Evolutionary conservation across 371 early-diverging fungal genomes (phyloP).

Genomic region (Dinochytrium kinnereticum): DNA sequence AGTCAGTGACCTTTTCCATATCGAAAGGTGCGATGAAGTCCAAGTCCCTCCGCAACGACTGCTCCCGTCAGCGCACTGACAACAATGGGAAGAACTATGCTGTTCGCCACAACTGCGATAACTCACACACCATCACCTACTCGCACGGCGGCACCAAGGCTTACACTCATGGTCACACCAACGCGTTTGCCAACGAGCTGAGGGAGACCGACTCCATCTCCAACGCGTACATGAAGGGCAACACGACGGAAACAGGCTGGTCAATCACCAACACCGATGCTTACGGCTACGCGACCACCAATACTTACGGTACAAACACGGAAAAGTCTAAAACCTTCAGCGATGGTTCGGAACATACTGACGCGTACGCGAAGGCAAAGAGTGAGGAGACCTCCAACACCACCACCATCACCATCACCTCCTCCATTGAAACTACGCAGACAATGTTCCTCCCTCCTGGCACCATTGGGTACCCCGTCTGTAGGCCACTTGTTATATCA

Average conservation of each 20-base stretch:
- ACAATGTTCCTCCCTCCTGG: not conserved
- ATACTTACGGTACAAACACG: not conserved
- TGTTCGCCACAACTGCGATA: not conserved
- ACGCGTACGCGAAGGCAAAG: not conserved
- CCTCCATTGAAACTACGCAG: not conserved
- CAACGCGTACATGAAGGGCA: slow-evolving; percentile 5
- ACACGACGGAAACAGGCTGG: not conserved
- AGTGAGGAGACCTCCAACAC: not conserved
- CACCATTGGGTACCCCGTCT: not conserved
- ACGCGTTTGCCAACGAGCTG: not conserved
- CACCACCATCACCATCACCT: not conserved
- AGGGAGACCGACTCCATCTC: not conserved
- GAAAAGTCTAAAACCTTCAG: not conserved
- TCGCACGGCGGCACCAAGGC: slow-evolving; percentile 1
- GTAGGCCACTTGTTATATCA: not conserved
- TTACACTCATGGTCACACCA: not conserved
- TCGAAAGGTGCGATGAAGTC: not conserved
- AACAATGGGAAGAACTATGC: not conserved
- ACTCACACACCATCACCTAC: not conserved
- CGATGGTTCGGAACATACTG: not conserved
- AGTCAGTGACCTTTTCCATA: not conserved
- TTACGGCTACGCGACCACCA: not conserved
- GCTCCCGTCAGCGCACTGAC: not conserved
- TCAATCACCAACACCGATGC: slow-evolving; percentile 2
- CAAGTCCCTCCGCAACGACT: not conserved